These are phyloP conservation scores for Lepiota brunneoincarnata DNA, from an alignment of 768 basidiomycete species.

Conservation along the genomic window DNA sequence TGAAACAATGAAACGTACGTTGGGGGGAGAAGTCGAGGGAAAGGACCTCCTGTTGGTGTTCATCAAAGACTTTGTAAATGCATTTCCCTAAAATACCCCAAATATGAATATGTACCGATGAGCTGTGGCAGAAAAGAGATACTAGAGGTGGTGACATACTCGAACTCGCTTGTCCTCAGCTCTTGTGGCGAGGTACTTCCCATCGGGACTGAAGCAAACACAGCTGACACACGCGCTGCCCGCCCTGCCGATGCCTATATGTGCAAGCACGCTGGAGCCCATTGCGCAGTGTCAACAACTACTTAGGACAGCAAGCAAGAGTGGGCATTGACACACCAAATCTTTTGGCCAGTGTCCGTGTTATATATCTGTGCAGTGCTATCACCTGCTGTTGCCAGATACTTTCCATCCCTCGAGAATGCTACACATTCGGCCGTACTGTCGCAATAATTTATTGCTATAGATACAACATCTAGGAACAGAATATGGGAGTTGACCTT, in stretches of 20 bases:
- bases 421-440: constrained; percentile 83
- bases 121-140: constrained; percentile 1
- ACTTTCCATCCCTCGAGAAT: constrained; percentile 92
- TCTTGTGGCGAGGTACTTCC: constrained; percentile 86
- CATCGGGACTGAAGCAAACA: constrained; percentile 87
- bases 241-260: constrained; percentile 65
- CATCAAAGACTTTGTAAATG: constrained; percentile 75
- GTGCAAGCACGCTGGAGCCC: constrained; percentile 60
- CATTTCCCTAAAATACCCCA: constrained; percentile 82
- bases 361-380: constrained; percentile 94
- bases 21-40: constrained; percentile 83
- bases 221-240: constrained; percentile 92
- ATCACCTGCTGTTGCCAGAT: constrained; percentile 92
- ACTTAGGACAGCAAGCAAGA: background rate
- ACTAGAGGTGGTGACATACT: constrained; percentile 37
- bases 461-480: constrained; percentile 10
- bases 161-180: constrained; percentile 90
- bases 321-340: constrained; percentile 54
- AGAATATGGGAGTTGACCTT: constrained; percentile 47
- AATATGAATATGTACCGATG: constrained; percentile 54
- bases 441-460: constrained; percentile 3
- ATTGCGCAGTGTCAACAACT: background rate
- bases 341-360: constrained; percentile 81
- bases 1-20: constrained; percentile 81
- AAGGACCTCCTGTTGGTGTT: constrained; percentile 89